These are phyloP conservation scores for Aristolochia fimbriata DNA, from an alignment of 164 flowering plant species.

Conservation along the genomic window DNA sequence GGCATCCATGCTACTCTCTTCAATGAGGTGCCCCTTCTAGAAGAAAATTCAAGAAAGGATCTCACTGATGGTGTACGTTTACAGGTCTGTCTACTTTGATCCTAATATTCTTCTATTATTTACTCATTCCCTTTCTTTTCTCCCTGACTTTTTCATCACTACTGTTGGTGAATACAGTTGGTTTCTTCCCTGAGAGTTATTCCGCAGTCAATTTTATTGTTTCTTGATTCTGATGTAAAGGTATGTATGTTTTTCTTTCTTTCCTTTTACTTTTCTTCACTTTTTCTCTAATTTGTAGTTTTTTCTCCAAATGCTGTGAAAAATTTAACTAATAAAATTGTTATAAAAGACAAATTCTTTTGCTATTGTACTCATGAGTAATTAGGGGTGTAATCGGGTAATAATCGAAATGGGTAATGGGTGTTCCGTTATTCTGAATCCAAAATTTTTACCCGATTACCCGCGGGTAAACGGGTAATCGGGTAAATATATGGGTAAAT, in stretches of 20 bases:
- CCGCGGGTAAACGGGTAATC: too few relatives aligned
- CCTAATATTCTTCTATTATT: background rate
- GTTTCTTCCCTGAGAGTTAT: slow-evolving; percentile 62
- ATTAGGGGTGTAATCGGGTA: too few relatives aligned
- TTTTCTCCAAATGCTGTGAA: too few relatives aligned
- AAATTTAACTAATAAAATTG: too few relatives aligned
- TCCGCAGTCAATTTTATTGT: slow-evolving; percentile 62
- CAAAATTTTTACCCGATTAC: too few relatives aligned
- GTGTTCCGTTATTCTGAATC: too few relatives aligned
- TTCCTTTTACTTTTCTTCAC: background rate
- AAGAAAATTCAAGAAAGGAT: slow-evolving; percentile 21
- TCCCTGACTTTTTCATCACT: background rate
- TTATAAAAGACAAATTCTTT: too few relatives aligned
- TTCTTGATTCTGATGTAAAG: slow-evolving; percentile 57
- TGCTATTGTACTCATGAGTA: too few relatives aligned
- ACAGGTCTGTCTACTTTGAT: slow-evolving; percentile 34
- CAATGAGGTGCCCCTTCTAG: slow-evolving; percentile 14
- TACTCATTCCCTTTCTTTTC: background rate
- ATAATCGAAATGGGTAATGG: too few relatives aligned
- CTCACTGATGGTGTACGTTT: slow-evolving; percentile 69
- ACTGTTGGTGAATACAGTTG: slow-evolving; percentile 36
- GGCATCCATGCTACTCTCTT: slow-evolving; percentile 9
- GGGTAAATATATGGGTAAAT: too few relatives aligned
- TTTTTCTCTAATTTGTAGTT: background rate
- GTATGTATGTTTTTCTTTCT: slow-evolving; percentile 18